Evolutionary conservation across 805 yeast genomes (phyloP), one percentile per base, ranked within the genome.

Genomic region (Blastobotrys terrestris): DNA sequence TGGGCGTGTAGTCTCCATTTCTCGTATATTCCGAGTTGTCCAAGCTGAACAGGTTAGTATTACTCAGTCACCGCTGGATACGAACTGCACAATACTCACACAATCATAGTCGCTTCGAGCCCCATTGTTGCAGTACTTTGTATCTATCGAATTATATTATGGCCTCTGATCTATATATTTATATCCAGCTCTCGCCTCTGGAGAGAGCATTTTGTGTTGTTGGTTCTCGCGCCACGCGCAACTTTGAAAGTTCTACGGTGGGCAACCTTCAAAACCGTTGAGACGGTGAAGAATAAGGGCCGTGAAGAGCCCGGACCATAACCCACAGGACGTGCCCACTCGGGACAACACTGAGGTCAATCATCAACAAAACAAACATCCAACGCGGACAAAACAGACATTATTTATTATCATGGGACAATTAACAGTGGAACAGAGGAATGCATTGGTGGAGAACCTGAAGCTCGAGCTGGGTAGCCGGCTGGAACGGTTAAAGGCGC

Each of bases 1-100:
- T 84, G 15, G 95, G 82, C 39, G 87, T 78, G 64, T 84, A 94
- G 69, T 94, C 99, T 31, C 98, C 99, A 67, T 94, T 94, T 64
- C 99, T 79, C 81, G 91, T 87, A 70, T 78, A 92, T 73, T 94
- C 99, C 50, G 97, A 89, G 76, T 90, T 92, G 75, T 94, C 99
- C 65, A 94, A 79, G 64, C 72, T 68, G 46, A n/a, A n/a, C n/a
- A n/a, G n/a, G n/a, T n/a, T n/a, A n/a, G n/a, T n/a, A n/a, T n/a
- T n/a, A n/a, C 44, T 5, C 26, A 35, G 22, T 5, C 20, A 5
- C 39, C 15, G 47, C 31, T 6, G 8, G 13, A 5, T 18, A 6
- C 8, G 5, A 11, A 6, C 35, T 5, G 35, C 11, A 11, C 16
- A n/a, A 13, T 49, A 57, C 73, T 46, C 62, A 72, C 75, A 90